These are phyloP conservation scores for Penicillium sclerotiorum DNA, from an alignment of 2,329 filamentous ascomycete species.

Conservation along the genomic window DNA sequence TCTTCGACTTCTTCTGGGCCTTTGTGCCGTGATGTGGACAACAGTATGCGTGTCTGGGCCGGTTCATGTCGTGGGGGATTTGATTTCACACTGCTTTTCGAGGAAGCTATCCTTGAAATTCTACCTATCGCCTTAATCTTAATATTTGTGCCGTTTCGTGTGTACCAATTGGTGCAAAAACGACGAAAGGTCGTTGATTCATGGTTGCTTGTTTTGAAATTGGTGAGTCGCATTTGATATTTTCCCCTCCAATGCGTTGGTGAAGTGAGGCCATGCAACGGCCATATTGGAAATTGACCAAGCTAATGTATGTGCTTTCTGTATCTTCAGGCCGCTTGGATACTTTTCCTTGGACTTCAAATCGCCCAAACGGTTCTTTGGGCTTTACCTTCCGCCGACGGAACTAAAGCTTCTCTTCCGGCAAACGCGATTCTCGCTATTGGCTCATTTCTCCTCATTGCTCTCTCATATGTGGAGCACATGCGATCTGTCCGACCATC, in stretches of 20 bases:
- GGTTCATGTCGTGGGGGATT: constrained; percentile 42
- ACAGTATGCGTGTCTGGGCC: constrained; percentile 38
- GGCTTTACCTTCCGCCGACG: constrained; percentile 33
- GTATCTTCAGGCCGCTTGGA: constrained; percentile 31
- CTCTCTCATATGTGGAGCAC: constrained; percentile 54
- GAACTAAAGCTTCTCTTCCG: constrained; percentile 39
- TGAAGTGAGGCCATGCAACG: neutral
- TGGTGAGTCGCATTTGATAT: constrained; percentile 34
- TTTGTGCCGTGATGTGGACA: constrained; percentile 37
- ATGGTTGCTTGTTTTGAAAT: constrained; percentile 34
- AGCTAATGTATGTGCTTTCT: neutral
- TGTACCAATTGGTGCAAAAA: constrained; percentile 39
- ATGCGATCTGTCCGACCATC: constrained; percentile 50
- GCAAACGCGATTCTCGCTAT: constrained; percentile 34
- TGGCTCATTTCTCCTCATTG: constrained; percentile 34
- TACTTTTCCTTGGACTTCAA: constrained; percentile 38
- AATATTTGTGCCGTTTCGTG: constrained; percentile 36
- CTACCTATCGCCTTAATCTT: constrained; percentile 41
- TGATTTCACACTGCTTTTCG: constrained; percentile 52
- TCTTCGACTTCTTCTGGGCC: constrained; percentile 27
- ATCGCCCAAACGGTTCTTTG: constrained; percentile 42
- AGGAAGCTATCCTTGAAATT: constrained; percentile 45
- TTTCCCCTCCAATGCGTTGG: neutral
- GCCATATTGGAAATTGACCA: neutral
- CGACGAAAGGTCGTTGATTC: constrained; percentile 39